Percentiles rank a stretch among this genome's conserved stretches.
phyloP scores from a whole-genome alignment of 768 basidiomycete species.

The Suillus discolor region DNA sequence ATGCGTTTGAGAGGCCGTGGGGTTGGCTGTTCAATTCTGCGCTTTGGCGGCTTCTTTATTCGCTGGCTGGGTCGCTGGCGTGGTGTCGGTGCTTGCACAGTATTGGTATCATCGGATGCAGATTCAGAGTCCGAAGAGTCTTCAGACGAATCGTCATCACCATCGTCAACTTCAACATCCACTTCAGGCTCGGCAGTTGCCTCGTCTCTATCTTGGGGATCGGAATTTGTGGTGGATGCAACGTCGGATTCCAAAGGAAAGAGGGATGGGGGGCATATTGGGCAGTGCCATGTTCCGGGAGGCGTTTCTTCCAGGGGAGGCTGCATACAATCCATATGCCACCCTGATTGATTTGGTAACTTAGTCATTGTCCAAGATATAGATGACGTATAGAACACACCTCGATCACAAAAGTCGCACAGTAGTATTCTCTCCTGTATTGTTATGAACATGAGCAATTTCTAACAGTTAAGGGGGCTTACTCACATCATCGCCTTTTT shows the following conservation, averaged over 20 bases:
- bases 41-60: slow-evolving; percentile 32
- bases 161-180: slow-evolving; percentile 37
- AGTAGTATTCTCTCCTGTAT: slow-evolving; percentile 77
- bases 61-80: slow-evolving; percentile 23
- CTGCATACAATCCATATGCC: slow-evolving; percentile 80
- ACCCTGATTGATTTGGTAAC: slow-evolving; percentile 47
- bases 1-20: slow-evolving; percentile 45
- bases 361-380: slow-evolving; percentile 3
- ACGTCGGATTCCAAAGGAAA: slow-evolving; percentile 13
- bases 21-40: slow-evolving; percentile 21
- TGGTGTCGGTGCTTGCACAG: slow-evolving; percentile 18
- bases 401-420: slow-evolving; percentile 94
- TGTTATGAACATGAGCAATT: slow-evolving; percentile 22
- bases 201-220: slow-evolving; percentile 13
- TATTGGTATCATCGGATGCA: slow-evolving; percentile 18
- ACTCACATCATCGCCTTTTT: slow-evolving; percentile 89
- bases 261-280: slow-evolving; percentile 50
- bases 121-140: slow-evolving; percentile 36
- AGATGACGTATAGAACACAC: slow-evolving; percentile 35
- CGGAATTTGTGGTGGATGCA: slow-evolving; percentile 26
- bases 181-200: slow-evolving; percentile 28
- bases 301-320: slow-evolving; percentile 76
- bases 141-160: slow-evolving; percentile 22
- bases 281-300: slow-evolving; percentile 79
- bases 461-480: slow-evolving; percentile 13